These are phyloP conservation scores for Sanguinoderma infundibulare DNA, from an alignment of 1,284 basidiomycete genomes.

Conservation along the genomic window DNA sequence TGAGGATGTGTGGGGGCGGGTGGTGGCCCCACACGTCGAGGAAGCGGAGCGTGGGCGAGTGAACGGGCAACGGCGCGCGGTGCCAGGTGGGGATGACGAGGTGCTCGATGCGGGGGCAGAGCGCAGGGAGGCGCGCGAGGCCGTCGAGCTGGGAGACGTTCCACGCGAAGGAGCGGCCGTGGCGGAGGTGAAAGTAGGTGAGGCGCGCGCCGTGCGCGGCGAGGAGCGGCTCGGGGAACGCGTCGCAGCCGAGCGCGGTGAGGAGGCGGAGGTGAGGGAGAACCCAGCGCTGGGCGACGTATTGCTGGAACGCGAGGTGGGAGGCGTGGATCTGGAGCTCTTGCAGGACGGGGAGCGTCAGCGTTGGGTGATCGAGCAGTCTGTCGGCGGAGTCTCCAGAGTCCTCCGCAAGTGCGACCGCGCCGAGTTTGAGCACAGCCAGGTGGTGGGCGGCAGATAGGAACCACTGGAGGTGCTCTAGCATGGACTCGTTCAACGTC, in stretches of 20 bases:
- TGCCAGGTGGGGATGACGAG: conserved; percentile 10
- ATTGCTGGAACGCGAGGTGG: background rate
- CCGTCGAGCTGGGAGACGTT: background rate
- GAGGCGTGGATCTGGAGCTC: conserved; percentile 7
- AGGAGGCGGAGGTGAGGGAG: background rate
- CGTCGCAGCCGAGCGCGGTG: conserved; percentile 1
- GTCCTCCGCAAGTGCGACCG: too few species aligned
- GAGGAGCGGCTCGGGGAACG: conserved; percentile 6
- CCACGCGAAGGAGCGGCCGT: background rate
- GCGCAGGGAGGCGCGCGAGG: conserved; percentile 2
- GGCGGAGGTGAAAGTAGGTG: conserved; percentile 10
- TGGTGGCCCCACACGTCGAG: conserved; percentile 9
- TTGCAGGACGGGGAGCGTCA: conserved; percentile 1
- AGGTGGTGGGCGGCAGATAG: conserved; percentile 6
- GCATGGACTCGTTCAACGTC: background rate
- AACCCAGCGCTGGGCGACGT: background rate
- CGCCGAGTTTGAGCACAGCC: conserved; percentile 5
- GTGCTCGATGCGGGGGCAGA: conserved; percentile 9
- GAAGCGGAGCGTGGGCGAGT: conserved; percentile 9
- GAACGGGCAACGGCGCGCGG: background rate
- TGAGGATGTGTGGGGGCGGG: background rate
- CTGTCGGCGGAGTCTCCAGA: background rate
- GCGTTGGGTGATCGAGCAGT: background rate
- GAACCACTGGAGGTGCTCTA: conserved; percentile 4
- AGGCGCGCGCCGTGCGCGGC: conserved; percentile 13